phyloP scores from a whole-genome alignment of 371 early-diverging fungal genomes.

The Saksenaea oblongispora region DNA sequence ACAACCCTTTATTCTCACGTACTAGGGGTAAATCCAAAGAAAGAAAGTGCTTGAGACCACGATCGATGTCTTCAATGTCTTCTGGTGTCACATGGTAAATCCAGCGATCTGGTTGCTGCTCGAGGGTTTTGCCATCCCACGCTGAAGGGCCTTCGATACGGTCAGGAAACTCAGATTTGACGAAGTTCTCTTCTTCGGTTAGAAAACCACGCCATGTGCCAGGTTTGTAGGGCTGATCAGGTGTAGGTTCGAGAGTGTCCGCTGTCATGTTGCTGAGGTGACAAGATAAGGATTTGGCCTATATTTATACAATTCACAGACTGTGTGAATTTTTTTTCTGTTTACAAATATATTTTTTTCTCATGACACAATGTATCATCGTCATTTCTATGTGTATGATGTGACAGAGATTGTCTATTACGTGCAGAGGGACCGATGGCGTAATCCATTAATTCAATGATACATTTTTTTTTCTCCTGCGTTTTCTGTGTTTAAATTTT shows the following conservation, averaged over 20 bases:
- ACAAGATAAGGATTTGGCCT: neutral
- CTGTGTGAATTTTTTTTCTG: neutral
- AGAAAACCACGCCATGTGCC: constrained; percentile 28
- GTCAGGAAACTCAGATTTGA: constrained; percentile 32
- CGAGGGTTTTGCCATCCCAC: constrained; percentile 47
- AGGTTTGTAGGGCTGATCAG: constrained; percentile 4
- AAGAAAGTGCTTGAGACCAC: constrained; percentile 34
- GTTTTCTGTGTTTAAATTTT: neutral
- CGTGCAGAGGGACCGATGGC: neutral
- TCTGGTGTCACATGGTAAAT: constrained; percentile 36
- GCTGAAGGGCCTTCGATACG: constrained; percentile 36
- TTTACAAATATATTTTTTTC: neutral
- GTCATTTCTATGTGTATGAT: neutral
- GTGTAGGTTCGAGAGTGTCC: neutral
- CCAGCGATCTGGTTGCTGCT: constrained; percentile 40
- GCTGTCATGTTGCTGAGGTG: neutral
- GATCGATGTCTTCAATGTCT: constrained; percentile 42
- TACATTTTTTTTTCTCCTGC: neutral
- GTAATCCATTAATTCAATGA: neutral
- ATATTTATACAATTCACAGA: neutral
- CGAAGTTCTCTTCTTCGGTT: constrained; percentile 15
- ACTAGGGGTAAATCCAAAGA: constrained; percentile 27
- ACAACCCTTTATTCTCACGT: neutral
- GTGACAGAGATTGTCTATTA: neutral
- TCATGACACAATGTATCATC: neutral